Base-by-base conservation (phyloP, 1,139 yeast species). In the Protomyces inouyei region DNA sequence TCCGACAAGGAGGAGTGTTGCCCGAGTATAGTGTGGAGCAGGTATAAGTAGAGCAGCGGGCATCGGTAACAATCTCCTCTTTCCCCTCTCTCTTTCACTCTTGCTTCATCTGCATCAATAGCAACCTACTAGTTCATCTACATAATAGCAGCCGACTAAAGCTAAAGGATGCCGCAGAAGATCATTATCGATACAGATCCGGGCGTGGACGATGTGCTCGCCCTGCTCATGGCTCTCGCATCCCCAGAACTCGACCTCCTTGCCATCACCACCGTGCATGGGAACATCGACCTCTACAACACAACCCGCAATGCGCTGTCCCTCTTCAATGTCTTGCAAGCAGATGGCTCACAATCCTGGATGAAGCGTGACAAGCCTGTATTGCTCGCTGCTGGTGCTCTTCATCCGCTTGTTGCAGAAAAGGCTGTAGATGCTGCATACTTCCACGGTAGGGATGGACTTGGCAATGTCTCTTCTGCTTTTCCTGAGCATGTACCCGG, bases 161-260 rank as follows among this genome's bases (percentile, higher is more conserved):
- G 14, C 43, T 38, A 2, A 5, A 38, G 43, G 4, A 43, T 43
- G 48, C 28, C 25, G 48, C 48, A 21, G 14, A 63, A 52, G 36
- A 52, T 57, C 18, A 75, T 77, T 46, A 71, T 77, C 46, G 79
- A 77, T 65, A 75, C 79, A 0, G 79, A 77, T 67, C 79, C 79
- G 21, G 79, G 79, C 2, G 77, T 77, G 21, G 80, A 77, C 67
- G 80, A 78, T 65, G 73, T 76, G 60, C 71, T 77, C 64, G 80
- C 79, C 1, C 68, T 78, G 25, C 69, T 77, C 54, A 69, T 76
- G 64, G 79, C 79, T 1, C 71, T 78, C 55, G 68, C 73, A 52
- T 66, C 73, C 23, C 73, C 75, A 2, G 68, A 70, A 8, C 70
- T 71, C 21, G 77, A 76, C 60, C 68, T 78, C 54, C 70, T 72